These are phyloP conservation scores for Neofusicoccum kwambonambiense DNA, from an alignment of 2,329 filamentous ascomycete genomes.

Conservation along the genomic window DNA sequence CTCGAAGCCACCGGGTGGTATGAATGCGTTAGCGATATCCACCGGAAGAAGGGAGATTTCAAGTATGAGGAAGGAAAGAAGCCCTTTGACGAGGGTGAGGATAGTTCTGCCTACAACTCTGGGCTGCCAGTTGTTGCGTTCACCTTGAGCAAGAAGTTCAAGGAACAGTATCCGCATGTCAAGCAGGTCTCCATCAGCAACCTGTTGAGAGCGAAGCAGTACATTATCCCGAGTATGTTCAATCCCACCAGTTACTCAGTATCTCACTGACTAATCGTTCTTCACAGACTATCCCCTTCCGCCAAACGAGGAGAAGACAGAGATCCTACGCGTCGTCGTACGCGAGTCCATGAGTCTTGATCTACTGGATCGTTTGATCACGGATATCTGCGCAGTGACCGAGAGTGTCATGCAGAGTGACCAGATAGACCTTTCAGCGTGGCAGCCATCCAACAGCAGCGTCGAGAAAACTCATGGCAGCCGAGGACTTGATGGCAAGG, in stretches of 20 bases:
- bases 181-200: conserved; percentile 64
- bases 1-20: conserved; percentile 68
- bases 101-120: conserved; percentile 60
- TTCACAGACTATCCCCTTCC: conserved; percentile 61
- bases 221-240: conserved; percentile 63
- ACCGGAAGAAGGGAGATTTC: conserved; percentile 54
- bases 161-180: conserved; percentile 59
- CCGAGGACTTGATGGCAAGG: conserved; percentile 30
- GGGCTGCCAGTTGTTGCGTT: conserved; percentile 70
- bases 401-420: conserved; percentile 59
- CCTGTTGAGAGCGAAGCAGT: conserved; percentile 64
- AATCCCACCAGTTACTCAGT: background rate
- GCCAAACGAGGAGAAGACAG: conserved; percentile 59
- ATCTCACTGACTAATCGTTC: background rate
- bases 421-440: conserved; percentile 50
- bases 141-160: conserved; percentile 61
- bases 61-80: conserved; percentile 43
- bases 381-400: conserved; percentile 61
- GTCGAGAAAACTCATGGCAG: conserved; percentile 39
- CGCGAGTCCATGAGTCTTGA: conserved; percentile 69
- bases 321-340: conserved; percentile 67
- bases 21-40: conserved; percentile 59
- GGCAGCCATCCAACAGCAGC: conserved; percentile 34
- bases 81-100: conserved; percentile 49
- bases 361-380: conserved; percentile 61